Percentiles rank a stretch among this genome's conserved stretches.
Evolutionary conservation across 2,329 filamentous ascomycete species (phyloP).

Genomic region (Cercospora beticola): DNA sequence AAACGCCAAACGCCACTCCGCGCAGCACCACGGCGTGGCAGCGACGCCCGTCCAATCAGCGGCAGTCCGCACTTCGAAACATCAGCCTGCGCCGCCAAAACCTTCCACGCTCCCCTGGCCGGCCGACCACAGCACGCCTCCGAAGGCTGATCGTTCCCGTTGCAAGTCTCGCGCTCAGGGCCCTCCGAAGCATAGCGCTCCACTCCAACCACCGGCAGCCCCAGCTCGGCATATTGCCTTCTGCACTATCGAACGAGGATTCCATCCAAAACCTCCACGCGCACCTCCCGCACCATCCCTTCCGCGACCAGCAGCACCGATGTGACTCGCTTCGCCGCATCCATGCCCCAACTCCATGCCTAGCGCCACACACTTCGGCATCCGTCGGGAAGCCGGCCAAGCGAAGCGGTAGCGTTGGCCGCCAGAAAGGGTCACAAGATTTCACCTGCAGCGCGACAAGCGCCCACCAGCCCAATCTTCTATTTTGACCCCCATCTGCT

Average conservation of each 20-base stretch:
- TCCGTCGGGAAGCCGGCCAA: background rate
- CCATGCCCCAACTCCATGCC: background rate
- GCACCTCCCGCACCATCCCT: background rate
- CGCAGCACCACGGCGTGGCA: background rate
- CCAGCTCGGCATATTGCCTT: background rate
- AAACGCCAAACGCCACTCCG: background rate
- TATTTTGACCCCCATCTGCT: background rate
- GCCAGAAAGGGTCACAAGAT: background rate
- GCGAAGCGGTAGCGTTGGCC: background rate
- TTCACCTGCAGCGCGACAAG: conserved; percentile 20
- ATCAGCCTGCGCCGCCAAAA: too few species aligned
- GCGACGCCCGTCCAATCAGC: too few species aligned
- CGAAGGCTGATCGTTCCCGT: background rate
- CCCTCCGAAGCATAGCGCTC: background rate
- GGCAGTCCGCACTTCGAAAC: too few species aligned
- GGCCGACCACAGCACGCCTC: background rate
- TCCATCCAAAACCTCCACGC: background rate
- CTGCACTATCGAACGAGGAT: background rate
- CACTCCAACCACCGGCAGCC: background rate
- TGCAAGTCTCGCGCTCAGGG: background rate
- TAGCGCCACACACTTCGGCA: background rate
- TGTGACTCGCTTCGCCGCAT: background rate
- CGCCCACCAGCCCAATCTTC: conserved; percentile 10
- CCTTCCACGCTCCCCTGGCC: too few species aligned
- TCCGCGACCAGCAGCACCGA: background rate